A percentile compares a stretch with the other conserved stretches of the same genome.
Evolutionary conservation across 805 yeast species (phyloP).

Genomic region (Candida andamanensis): DNA sequence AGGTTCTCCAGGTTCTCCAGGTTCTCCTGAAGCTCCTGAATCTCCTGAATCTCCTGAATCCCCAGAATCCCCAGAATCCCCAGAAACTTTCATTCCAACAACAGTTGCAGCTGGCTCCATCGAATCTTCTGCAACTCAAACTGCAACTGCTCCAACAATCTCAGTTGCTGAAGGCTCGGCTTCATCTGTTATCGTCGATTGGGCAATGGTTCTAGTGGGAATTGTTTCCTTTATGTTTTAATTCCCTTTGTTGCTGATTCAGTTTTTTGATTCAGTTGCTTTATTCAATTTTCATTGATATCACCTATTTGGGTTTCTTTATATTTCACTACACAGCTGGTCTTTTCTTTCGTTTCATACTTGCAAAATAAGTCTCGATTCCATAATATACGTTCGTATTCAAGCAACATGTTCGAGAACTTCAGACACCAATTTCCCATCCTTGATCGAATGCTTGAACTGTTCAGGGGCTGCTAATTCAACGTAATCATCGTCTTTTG

Average conservation of each 20-base stretch:
- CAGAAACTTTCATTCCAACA: slow-evolving; percentile 1
- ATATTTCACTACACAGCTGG: neutral
- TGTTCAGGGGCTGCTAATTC: slow-evolving; percentile 93
- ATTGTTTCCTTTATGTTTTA: no score
- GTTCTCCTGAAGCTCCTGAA: neutral
- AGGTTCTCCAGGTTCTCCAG: no score
- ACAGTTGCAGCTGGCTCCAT: slow-evolving; percentile 2
- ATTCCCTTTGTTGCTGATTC: no score
- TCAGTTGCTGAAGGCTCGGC: slow-evolving; percentile 2
- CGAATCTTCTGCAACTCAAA: slow-evolving; percentile 1
- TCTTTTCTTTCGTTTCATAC: neutral
- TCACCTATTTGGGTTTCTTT: no score
- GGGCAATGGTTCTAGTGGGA: slow-evolving; percentile 2
- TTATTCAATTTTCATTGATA: no score
- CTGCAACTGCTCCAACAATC: neutral
- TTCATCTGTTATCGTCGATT: neutral
- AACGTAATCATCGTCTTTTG: slow-evolving; percentile 67
- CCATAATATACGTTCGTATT: neutral
- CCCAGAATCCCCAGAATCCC: neutral
- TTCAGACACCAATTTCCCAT: slow-evolving; percentile 59
- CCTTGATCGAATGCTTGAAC: slow-evolving; percentile 62
- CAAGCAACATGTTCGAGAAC: slow-evolving; percentile 79
- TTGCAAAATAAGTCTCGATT: neutral
- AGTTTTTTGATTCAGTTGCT: no score
- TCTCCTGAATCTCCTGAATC: slow-evolving; percentile 1